A percentile compares a stretch with the other conserved stretches of the same genome.
Conservation (phyloP, 768 basidiomycete genomes). For the Rhizopogon salebrosus region DNA sequence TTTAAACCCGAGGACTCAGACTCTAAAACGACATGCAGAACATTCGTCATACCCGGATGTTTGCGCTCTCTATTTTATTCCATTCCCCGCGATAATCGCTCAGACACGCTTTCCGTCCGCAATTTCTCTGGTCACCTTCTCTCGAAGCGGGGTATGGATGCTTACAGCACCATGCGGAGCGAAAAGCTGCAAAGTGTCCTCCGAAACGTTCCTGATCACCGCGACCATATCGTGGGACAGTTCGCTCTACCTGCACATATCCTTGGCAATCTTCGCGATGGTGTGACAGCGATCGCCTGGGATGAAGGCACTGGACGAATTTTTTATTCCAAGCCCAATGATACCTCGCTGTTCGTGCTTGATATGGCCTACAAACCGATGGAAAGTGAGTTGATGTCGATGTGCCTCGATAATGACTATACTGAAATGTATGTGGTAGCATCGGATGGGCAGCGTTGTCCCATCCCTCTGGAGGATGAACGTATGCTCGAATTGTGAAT, state of each 20-base stretch:
- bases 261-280: slow-evolving; percentile 16
- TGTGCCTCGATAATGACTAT: slow-evolving; percentile 8
- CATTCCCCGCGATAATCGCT: slow-evolving; percentile 18
- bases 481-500: slow-evolving; percentile 27
- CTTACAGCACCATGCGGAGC: slow-evolving; percentile 14
- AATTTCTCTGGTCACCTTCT: slow-evolving; percentile 31
- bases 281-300: slow-evolving; percentile 52
- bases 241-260: slow-evolving; percentile 17
- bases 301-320: slow-evolving; percentile 62
- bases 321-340: slow-evolving; percentile 42
- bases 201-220: slow-evolving; percentile 12
- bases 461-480: slow-evolving; percentile 21
- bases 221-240: slow-evolving; percentile 21
- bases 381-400: slow-evolving; percentile 20
- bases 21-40: slow-evolving; percentile 17
- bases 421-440: slow-evolving; percentile 28
- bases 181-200: slow-evolving; percentile 16
- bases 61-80: slow-evolving; percentile 29
- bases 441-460: slow-evolving; percentile 27
- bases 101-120: slow-evolving; percentile 22
- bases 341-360: slow-evolving; percentile 37
- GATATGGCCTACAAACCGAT: slow-evolving; percentile 40
- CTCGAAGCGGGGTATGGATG: slow-evolving; percentile 28
- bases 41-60: slow-evolving; percentile 26
- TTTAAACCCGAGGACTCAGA: slow-evolving; percentile 21